phyloP scores from a whole-genome alignment of 2,329 filamentous ascomycete species.

The Alternaria hordeiaustralica region DNA sequence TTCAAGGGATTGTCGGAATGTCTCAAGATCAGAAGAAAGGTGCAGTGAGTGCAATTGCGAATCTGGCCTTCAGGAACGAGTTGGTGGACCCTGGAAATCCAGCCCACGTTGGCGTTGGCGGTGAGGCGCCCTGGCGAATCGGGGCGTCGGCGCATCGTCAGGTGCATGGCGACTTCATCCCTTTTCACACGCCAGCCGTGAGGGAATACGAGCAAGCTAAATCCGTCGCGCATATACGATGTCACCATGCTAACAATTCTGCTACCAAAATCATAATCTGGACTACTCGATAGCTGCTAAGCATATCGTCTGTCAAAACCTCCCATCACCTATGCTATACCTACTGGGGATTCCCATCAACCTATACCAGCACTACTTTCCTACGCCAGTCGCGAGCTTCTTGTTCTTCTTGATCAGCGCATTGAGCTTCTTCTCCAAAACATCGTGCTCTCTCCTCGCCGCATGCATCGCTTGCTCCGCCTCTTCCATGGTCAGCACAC shows the following conservation, averaged over 20 bases:
- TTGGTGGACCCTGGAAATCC: slow-evolving; percentile 34
- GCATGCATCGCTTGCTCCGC: slow-evolving; percentile 44
- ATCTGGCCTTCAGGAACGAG: slow-evolving; percentile 32
- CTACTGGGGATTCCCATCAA: neutral
- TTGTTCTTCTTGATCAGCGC: slow-evolving; percentile 47
- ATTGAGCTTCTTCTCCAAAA: slow-evolving; percentile 45
- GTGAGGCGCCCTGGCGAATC: slow-evolving; percentile 29
- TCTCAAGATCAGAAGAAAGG: slow-evolving; percentile 8
- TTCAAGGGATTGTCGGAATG: neutral
- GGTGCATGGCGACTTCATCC: slow-evolving; percentile 20
- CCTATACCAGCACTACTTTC: neutral
- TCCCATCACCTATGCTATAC: neutral
- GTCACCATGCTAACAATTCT: neutral
- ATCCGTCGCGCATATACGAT: neutral
- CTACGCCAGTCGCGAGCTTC: slow-evolving; percentile 27
- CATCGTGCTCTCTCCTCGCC: slow-evolving; percentile 46
- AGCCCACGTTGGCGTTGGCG: slow-evolving; percentile 25
- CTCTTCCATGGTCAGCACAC: slow-evolving; percentile 44
- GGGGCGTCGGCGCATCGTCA: slow-evolving; percentile 22
- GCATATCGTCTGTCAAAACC: neutral
- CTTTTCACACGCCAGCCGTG: slow-evolving; percentile 12
- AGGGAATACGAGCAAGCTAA: slow-evolving; percentile 4
- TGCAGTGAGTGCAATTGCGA: slow-evolving; percentile 28
- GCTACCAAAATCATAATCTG: neutral
- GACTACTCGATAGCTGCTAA: neutral